A percentile compares a stretch with the other conserved stretches of the same genome.
Evolutionary conservation across 805 yeast genomes (phyloP).

Genomic region (Wickerhamiella siamensis): DNA sequence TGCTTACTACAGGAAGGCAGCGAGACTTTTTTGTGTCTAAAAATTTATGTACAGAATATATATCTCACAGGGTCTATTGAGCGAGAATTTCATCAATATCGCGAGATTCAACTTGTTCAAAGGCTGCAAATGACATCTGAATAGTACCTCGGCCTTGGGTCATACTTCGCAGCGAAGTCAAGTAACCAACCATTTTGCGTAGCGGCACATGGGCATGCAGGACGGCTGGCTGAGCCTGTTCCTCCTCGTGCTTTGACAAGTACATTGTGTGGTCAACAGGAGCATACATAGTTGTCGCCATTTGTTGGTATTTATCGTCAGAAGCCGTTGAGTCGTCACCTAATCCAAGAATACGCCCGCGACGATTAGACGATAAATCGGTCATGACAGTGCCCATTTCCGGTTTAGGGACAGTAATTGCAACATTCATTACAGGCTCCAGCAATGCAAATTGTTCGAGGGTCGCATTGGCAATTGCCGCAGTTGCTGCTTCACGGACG

Average conservation of each 20-base stretch:
- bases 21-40: background rate
- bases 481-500: conserved; percentile 32
- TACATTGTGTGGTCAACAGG: conserved; percentile 22
- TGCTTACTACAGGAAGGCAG: background rate
- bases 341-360: conserved; percentile 57
- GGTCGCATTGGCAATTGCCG: conserved; percentile 24
- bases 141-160: conserved; percentile 84
- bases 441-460: conserved; percentile 36
- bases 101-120: conserved; percentile 50
- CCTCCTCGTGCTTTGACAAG: conserved; percentile 29
- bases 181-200: conserved; percentile 81
- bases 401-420: conserved; percentile 44
- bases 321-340: conserved; percentile 39
- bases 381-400: conserved; percentile 73
- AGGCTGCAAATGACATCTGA: conserved; percentile 62
- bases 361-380: conserved; percentile 66
- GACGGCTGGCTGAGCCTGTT: conserved; percentile 20
- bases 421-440: conserved; percentile 80
- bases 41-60: background rate
- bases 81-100: conserved; percentile 24
- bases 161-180: conserved; percentile 58
- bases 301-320: conserved; percentile 14
- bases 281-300: conserved; percentile 43
- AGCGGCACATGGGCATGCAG: conserved; percentile 75
- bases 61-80: background rate